Evolutionary conservation across 495 filamentous ascomycete species (phyloP).

Genomic region (Xylaria intraflava): DNA sequence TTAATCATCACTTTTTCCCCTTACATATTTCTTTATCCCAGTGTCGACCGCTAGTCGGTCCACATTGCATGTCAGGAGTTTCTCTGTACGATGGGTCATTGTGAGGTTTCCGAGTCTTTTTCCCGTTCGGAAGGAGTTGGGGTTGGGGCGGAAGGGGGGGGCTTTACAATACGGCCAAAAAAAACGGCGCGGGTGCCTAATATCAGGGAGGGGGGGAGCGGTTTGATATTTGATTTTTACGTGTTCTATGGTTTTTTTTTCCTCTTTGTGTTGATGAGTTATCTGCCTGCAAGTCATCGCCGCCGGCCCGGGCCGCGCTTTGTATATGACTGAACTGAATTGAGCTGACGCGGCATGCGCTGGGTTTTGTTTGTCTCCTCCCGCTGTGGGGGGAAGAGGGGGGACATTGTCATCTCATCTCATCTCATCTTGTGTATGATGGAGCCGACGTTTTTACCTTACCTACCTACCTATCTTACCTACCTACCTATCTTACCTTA

Average conservation of each 20-base stretch:
- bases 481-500: too few species aligned
- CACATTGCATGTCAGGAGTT: constrained; percentile 5
- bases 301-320: neutral
- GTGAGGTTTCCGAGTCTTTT: neutral
- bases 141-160: neutral
- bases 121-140: constrained; percentile 1
- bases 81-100: neutral
- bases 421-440: too few species aligned
- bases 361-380: constrained; percentile 9
- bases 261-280: neutral
- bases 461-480: too few species aligned
- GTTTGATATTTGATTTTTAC: too few species aligned
- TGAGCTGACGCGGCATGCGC: neutral
- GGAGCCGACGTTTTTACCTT: too few species aligned
- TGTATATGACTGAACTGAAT: constrained; percentile 14
- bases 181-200: constrained; percentile 11
- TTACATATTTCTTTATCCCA: constrained; percentile 12
- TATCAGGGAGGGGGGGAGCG: constrained; percentile 14
- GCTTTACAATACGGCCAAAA: constrained; percentile 6
- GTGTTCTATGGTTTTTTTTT: too few species aligned
- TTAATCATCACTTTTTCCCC: neutral
- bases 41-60: neutral
- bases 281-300: neutral
- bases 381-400: neutral
- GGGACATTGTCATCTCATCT: too few species aligned